Base-by-base conservation (phyloP, 2,329 filamentous ascomycete genomes). In the Ophiostoma quercus region DNA sequence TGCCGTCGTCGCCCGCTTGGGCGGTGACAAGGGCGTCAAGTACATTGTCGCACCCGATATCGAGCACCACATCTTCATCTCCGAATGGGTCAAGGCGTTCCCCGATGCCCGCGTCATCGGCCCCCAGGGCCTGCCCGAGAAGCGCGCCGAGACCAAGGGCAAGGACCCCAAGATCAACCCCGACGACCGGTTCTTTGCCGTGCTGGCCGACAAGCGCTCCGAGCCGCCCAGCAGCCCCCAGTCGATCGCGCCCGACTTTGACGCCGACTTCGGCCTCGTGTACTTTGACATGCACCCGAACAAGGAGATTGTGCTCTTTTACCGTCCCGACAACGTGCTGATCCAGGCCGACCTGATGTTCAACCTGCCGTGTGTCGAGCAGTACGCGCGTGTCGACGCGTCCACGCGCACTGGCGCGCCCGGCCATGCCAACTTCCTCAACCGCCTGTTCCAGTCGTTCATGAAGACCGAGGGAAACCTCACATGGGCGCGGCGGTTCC, bases 61-160 rank as follows among this genome's bases (percentile, higher is more conserved):
- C 68, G 93, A 99, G 82, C 95, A 99, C 80, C 95, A 99, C 84
- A 92, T 99, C 78, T 96, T 95, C 82, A 78, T 99, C 69, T 90
- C 91, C 0, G 84, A 92, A 67, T 99, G 95, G 94, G 88, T 91
- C 75, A 82, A 85, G 67, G 91, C 87, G 34, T 98, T 87, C 78
- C 94, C 94, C 0, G 79, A 85, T 60, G 94, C 94, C 41, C 88
- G 89, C 75, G 84, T 99, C 66, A 86, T 98, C 75, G 94, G 89
- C 0, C 91, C 92, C 0, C 89, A 94, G 75, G 92, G 92, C 0
- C 86, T 99, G 1, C 88, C 87, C 29, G 92, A 94, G 79, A 96
- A 97, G 81, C 89, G 94, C 57, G 85, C 85, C 71, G 70, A 69
- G 4, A 73, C 71, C 22, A 84, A 85, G 73, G 84, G 85, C 71